Evolutionary conservation across 208 protist genomes (phyloP).

Genomic region (Trypanosoma platydactyli): DNA sequence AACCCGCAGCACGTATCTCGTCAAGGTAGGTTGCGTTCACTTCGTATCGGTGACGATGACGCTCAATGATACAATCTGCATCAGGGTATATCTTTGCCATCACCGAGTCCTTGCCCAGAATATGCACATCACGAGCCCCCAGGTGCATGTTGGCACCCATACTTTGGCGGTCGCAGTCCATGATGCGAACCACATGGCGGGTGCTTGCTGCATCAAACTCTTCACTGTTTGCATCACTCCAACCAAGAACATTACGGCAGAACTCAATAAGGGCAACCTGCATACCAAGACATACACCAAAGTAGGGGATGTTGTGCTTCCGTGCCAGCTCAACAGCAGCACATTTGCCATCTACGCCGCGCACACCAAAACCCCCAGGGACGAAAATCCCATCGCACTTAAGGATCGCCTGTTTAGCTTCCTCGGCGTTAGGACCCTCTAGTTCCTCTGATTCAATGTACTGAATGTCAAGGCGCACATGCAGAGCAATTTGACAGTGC

Average conservation of each 20-base stretch:
- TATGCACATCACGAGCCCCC: constrained; percentile 89
- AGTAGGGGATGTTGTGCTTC: constrained; percentile 94
- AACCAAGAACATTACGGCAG: constrained; percentile 93
- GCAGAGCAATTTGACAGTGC: constrained; percentile 92
- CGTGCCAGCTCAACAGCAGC: constrained; percentile 94
- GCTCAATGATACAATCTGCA: constrained; percentile 86
- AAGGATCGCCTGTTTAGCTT: constrained; percentile 70
- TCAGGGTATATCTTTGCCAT: constrained; percentile 88
- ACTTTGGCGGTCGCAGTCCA: constrained; percentile 92
- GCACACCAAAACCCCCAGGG: constrained; percentile 98
- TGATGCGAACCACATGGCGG: constrained; percentile 97
- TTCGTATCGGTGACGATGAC: constrained; percentile 98
- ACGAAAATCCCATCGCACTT: constrained; percentile 96
- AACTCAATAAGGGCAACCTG: constrained; percentile 97
- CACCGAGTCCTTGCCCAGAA: constrained; percentile 60
- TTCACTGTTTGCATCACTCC: constrained; percentile 92
- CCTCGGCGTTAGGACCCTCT: constrained; percentile 61
- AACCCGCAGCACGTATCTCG: constrained; percentile 84
- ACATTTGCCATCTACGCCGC: constrained; percentile 98
- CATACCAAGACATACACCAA: constrained; percentile 99
- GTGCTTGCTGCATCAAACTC: constrained; percentile 91
- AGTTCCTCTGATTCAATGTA: constrained; percentile 93
- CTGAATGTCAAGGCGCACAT: constrained; percentile 93
- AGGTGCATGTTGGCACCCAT: constrained; percentile 99
- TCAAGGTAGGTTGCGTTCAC: constrained; percentile 95